Base-by-base conservation (phyloP, 202 grass and related monocot species). In the Brachypodium distachyon region DNA sequence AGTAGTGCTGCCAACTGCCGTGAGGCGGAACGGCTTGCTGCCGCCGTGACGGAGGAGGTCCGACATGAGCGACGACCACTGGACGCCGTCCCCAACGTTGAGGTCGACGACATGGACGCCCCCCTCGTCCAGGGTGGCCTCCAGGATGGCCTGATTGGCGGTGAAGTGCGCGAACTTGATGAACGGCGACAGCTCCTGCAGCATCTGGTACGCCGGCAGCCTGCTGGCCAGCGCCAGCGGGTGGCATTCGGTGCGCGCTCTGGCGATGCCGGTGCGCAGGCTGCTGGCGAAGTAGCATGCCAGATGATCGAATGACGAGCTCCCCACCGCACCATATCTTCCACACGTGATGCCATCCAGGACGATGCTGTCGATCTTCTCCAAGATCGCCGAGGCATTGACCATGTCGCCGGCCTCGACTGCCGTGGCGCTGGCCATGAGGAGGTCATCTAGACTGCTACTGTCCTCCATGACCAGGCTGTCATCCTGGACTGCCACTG, bases 141-240 rank as follows among this genome's bases (percentile, higher is more conserved):
- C 87, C 13, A 90, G 74, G 83, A 90, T 90, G 74, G 87, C 83
- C 55, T 90, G 79, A 63, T 86, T 90, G 47, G 83, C 62, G 1
- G 79, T 83, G 83, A 86, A 86, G 78, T 90, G 83, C 3, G 78
- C 73, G 42, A 89, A 89, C 74, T 85, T 82, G 66, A 70, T 22
- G 67, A 82, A 86, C 22, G 87, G 82, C 3, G 83, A 70, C 26
- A 88, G 52, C 69, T 83, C 85, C 11, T 87, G 75, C 26, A 88
- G 4, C 69, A 83, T 75, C 36, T 22, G 69, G 75, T 75, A 44
- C 25, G 79, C 80, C 13, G 42, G 21, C 80, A 54, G 53, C 42
- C 52, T 1, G 50, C 48, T 73, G 12, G 3, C 26, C 36, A 46
- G 28, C 2, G 43, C 34, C 5, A 33, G 0, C 6, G 41, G 33